Conservation (phyloP, 768 basidiomycete species). For the Boletellus sp. region DNA sequence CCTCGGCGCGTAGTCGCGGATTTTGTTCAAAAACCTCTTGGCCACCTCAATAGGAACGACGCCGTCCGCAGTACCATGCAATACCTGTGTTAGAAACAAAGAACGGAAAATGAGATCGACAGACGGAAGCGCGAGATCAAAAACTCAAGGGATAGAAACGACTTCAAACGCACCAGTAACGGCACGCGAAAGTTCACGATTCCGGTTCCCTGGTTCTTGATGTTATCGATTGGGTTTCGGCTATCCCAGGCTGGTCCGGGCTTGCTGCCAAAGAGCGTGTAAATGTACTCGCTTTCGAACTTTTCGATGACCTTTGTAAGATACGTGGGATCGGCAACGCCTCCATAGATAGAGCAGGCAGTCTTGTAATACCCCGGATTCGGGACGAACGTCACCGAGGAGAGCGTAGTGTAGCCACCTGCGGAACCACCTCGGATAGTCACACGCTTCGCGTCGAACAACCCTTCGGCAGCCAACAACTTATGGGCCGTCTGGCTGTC, state of each 20-base stretch:
- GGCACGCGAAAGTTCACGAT: conserved; percentile 44
- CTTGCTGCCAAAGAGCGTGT: conserved; percentile 56
- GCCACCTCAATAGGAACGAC: too few relatives aligned
- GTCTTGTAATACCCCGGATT: conserved; percentile 58
- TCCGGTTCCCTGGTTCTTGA: conserved; percentile 38
- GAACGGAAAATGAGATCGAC: too few relatives aligned
- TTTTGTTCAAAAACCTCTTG: too few relatives aligned
- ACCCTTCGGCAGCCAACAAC: conserved; percentile 28
- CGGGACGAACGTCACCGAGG: conserved; percentile 41
- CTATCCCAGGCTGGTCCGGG: conserved; percentile 13
- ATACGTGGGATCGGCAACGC: conserved; percentile 53
- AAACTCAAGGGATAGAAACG: too few relatives aligned
- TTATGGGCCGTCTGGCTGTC: conserved; percentile 47
- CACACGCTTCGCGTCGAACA: conserved; percentile 50
- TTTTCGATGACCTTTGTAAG: conserved; percentile 65
- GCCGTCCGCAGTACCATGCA: too few relatives aligned
- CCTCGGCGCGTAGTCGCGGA: too few relatives aligned
- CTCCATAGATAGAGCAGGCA: conserved; percentile 58
- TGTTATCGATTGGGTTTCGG: conserved; percentile 12
- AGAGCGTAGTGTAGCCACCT: conserved; percentile 69
- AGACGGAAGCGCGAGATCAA: too few relatives aligned
- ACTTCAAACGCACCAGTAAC: conserved; percentile 46
- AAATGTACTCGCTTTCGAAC: conserved; percentile 55
- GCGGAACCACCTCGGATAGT: conserved; percentile 69
- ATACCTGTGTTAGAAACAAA: too few relatives aligned